Evolutionary conservation across 371 early-diverging fungal genomes (phyloP).

Genomic region (Syncephalis fuscata): DNA sequence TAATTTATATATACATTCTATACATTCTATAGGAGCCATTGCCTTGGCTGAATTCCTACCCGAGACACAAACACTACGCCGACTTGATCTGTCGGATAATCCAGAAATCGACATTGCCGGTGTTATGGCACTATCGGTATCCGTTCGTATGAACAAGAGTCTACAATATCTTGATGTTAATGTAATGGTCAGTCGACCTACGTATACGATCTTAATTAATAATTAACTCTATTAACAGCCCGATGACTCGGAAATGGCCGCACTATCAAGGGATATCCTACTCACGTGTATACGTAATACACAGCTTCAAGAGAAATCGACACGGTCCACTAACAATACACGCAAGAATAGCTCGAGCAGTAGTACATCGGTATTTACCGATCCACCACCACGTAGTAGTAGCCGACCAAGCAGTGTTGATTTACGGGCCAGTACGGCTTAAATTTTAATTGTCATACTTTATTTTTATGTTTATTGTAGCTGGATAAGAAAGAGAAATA

Average conservation of each 20-base stretch:
- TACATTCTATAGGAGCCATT: conserved; percentile 35
- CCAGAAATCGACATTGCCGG: conserved; percentile 57
- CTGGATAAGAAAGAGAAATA: no score
- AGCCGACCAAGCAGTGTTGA: no score
- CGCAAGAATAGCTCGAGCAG: no score
- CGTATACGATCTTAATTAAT: neutral
- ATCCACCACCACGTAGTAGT: no score
- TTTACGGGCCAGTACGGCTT: no score
- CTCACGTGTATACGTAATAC: conserved; percentile 48
- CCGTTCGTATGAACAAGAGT: conserved; percentile 49
- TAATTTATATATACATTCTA: neutral
- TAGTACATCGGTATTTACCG: no score
- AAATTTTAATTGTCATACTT: no score
- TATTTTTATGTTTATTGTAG: no score
- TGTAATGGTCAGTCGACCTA: conserved; percentile 26
- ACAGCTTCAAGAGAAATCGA: conserved; percentile 10
- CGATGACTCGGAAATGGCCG: conserved; percentile 44
- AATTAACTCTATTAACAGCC: conserved; percentile 12
- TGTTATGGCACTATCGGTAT: conserved; percentile 54
- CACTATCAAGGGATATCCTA: conserved; percentile 45
- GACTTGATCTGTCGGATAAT: conserved; percentile 59
- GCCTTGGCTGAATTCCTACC: conserved; percentile 65
- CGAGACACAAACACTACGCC: conserved; percentile 38
- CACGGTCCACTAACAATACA: neutral
- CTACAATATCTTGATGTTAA: conserved; percentile 54